phyloP scores from a whole-genome alignment of 768 basidiomycete genomes.

The Pleurotus tuber-regium region DNA sequence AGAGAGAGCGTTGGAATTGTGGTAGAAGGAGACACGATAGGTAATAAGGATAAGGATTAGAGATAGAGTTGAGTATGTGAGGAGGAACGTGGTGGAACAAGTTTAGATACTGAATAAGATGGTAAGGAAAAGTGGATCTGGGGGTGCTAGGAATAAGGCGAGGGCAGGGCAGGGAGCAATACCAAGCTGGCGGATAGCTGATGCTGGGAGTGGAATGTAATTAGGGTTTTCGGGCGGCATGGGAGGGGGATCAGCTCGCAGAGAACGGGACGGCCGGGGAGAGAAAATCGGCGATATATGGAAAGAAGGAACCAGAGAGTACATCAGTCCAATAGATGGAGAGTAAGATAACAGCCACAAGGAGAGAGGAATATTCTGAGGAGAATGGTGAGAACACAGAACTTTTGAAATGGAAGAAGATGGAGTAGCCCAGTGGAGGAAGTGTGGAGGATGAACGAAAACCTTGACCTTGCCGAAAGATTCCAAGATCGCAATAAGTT shows the following conservation, averaged over 20 bases:
- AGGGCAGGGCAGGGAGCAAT: not conserved
- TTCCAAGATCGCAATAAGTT: constrained; percentile 1
- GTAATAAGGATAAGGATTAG: not conserved
- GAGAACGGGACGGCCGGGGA: not conserved
- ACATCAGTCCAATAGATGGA: not conserved
- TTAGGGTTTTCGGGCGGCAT: not conserved
- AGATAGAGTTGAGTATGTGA: not conserved
- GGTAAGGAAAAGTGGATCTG: no score
- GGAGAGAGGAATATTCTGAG: constrained; percentile 7
- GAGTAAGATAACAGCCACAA: not conserved
- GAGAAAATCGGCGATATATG: constrained; percentile 1
- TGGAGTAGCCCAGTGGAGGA: constrained; percentile 1
- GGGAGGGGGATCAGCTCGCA: not conserved
- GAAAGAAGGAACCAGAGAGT: not conserved
- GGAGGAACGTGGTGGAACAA: not conserved
- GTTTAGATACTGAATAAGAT: not conserved
- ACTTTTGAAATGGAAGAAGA: constrained; percentile 5
- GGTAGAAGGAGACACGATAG: not conserved
- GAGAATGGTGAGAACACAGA: constrained; percentile 3
- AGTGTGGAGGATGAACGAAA: not conserved
- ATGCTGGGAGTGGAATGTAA: not conserved
- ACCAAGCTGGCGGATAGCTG: not conserved
- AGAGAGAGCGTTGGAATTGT: not conserved
- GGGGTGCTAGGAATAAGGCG: not conserved
- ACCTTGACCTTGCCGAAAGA: constrained; percentile 4